phyloP scores from a whole-genome alignment of 306 rosid species.

The Oemleria cerasiformis region DNA sequence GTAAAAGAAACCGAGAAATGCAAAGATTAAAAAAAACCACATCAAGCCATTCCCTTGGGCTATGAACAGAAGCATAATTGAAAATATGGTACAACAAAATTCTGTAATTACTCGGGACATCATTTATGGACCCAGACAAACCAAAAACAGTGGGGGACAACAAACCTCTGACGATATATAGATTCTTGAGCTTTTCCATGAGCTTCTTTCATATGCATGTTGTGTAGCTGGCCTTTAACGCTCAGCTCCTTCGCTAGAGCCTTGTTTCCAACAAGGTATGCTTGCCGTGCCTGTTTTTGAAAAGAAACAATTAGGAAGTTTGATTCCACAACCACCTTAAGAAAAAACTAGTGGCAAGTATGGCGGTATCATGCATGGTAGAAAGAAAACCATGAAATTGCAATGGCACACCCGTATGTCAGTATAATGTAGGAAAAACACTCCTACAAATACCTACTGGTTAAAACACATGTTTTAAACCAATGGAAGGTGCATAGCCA shows the following conservation, averaged over 20 bases:
- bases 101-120: background rate
- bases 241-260: slow-evolving; percentile 93
- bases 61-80: background rate
- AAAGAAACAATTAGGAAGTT: slow-evolving; percentile 26
- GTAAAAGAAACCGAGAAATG: slow-evolving; percentile 2
- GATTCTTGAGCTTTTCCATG: slow-evolving; percentile 97
- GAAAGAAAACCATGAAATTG: slow-evolving; percentile 1
- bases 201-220: slow-evolving; percentile 91
- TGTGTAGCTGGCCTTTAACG: slow-evolving; percentile 85
- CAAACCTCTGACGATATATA: slow-evolving; percentile 92
- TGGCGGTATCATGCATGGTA: background rate
- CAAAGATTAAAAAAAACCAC: background rate
- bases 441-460: slow-evolving; percentile 4
- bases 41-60: slow-evolving; percentile 10
- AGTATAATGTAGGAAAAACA: background rate
- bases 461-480: background rate
- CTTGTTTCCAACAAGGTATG: slow-evolving; percentile 84
- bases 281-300: slow-evolving; percentile 85
- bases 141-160: slow-evolving; percentile 28
- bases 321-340: slow-evolving; percentile 13
- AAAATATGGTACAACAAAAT: slow-evolving; percentile 5
- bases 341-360: slow-evolving; percentile 11
- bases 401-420: background rate
- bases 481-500: slow-evolving; percentile 22
- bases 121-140: slow-evolving; percentile 15